These are phyloP conservation scores for Crotalaria pallida DNA, from an alignment of 306 rosid genomes.

Conservation along the genomic window DNA sequence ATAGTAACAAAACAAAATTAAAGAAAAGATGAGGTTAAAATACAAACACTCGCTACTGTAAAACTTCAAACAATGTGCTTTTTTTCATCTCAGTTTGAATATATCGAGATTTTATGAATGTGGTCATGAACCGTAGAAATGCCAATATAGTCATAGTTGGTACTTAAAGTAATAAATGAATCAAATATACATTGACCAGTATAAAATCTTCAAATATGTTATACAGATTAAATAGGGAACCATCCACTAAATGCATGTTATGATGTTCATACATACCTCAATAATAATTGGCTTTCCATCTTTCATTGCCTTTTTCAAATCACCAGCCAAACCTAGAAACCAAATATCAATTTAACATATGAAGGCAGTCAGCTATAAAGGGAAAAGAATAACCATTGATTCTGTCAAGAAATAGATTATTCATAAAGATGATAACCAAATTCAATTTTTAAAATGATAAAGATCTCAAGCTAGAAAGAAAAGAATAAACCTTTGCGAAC, in stretches of 20 bases:
- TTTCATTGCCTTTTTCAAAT: conserved; percentile 97
- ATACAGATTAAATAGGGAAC: not conserved
- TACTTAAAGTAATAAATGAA: not conserved
- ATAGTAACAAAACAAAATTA: not conserved
- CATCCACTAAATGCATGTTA: not conserved
- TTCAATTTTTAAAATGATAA: not conserved
- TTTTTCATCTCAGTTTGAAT: not conserved
- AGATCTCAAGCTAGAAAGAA: conserved; percentile 13
- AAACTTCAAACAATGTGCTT: not conserved
- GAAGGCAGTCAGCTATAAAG: not conserved
- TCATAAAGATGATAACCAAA: not conserved
- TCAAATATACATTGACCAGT: not conserved
- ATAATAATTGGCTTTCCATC: conserved; percentile 98
- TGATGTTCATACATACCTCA: conserved; percentile 58
- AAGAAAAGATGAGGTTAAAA: not conserved
- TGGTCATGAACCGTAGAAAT: not conserved
- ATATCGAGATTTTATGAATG: not conserved
- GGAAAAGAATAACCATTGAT: not conserved
- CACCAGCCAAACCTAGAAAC: conserved; percentile 88
- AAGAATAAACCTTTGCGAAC: conserved; percentile 74
- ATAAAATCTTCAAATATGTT: not conserved
- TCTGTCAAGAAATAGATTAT: not conserved
- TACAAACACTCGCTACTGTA: not conserved
- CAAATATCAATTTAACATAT: conserved; percentile 16
- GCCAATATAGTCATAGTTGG: not conserved